These are phyloP conservation scores for Cercospora sp. DNA, from an alignment of 2,329 filamentous ascomycete species.

Conservation along the genomic window DNA sequence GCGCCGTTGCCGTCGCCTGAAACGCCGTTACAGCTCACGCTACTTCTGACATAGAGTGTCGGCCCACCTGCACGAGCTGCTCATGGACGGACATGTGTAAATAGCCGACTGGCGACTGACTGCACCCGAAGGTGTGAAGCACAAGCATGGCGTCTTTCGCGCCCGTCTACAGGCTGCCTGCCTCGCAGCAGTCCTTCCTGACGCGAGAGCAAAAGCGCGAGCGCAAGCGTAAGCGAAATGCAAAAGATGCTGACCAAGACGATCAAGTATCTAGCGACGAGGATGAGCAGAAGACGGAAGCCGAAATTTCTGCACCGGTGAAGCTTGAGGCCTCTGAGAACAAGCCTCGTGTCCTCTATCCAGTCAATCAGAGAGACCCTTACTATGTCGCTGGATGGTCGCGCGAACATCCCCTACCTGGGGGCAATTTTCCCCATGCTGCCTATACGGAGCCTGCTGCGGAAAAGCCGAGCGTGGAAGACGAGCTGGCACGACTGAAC, in stretches of 20 bases:
- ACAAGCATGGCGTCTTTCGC: slow-evolving; percentile 34
- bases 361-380: slow-evolving; percentile 37
- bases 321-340: slow-evolving; percentile 14
- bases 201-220: slow-evolving; percentile 30
- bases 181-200: slow-evolving; percentile 30
- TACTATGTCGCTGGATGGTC: slow-evolving; percentile 45
- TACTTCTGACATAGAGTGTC: slow-evolving; percentile 7
- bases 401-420: slow-evolving; percentile 43
- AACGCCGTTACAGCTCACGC: neutral
- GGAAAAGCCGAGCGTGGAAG: slow-evolving; percentile 34
- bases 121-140: slow-evolving; percentile 8
- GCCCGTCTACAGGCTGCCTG: slow-evolving; percentile 31
- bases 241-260: slow-evolving; percentile 21
- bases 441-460: slow-evolving; percentile 35
- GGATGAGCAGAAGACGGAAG: slow-evolving; percentile 10
- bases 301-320: slow-evolving; percentile 5
- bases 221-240: slow-evolving; percentile 32
- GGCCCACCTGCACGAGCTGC: slow-evolving; percentile 1
- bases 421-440: slow-evolving; percentile 49
- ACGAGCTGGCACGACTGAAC: slow-evolving; percentile 45
- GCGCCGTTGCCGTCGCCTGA: slow-evolving; percentile 4
- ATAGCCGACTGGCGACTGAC: slow-evolving; percentile 4
- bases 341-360: slow-evolving; percentile 25
- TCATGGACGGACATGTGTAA: slow-evolving; percentile 13
- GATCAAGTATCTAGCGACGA: slow-evolving; percentile 16